phyloP scores from a whole-genome alignment of 371 early-diverging fungal species.

The Zychaea mexicana region DNA sequence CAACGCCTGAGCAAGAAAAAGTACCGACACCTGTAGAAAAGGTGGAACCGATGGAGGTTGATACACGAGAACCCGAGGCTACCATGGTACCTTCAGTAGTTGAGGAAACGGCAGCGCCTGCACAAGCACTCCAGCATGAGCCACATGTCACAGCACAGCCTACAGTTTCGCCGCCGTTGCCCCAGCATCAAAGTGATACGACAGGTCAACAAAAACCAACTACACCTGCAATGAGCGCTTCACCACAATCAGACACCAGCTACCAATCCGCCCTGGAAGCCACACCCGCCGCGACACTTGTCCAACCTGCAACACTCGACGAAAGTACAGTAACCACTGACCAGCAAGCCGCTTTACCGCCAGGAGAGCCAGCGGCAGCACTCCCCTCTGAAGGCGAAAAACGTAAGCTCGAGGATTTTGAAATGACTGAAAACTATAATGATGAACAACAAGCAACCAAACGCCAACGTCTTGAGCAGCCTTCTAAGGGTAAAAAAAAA shows the following conservation, averaged over 20 bases:
- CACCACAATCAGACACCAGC: constrained; percentile 1
- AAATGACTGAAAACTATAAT: neutral
- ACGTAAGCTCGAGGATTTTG: neutral
- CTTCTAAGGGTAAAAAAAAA: neutral
- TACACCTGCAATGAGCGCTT: neutral
- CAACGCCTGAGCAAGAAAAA: neutral
- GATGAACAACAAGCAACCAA: neutral
- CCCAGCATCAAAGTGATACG: too few relatives aligned
- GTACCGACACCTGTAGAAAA: neutral
- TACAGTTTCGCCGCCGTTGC: too few relatives aligned
- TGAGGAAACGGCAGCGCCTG: neutral
- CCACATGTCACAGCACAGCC: constrained; percentile 1
- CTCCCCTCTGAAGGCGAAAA: neutral
- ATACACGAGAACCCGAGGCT: neutral
- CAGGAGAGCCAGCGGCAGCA: neutral
- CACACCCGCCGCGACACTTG: too few relatives aligned
- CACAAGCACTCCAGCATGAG: neutral
- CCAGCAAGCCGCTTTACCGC: neutral
- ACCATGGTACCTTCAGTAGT: neutral
- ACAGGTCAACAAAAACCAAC: neutral
- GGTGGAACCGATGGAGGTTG: neutral
- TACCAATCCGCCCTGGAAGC: constrained; percentile 2
- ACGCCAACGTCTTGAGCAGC: neutral
- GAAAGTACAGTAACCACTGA: neutral
- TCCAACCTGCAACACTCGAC: neutral